Conservation (phyloP, 208 protist genomes). For the Balamuthia mandrillaris region DNA sequence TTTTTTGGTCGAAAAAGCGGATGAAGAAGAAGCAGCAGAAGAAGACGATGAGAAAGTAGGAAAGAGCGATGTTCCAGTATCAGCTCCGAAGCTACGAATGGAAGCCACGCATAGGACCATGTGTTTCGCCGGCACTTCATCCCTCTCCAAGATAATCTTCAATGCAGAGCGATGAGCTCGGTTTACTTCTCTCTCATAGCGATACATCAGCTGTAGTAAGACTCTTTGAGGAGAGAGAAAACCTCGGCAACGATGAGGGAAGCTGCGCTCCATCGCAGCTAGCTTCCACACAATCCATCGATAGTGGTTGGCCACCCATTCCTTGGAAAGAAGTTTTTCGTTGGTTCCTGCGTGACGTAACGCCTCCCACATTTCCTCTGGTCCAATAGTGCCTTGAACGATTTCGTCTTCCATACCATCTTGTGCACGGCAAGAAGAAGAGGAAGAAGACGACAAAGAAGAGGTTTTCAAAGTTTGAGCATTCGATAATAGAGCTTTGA, state of each 20-base stretch:
- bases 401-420: no score
- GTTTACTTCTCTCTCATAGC: constrained; percentile 27
- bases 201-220: neutral
- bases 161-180: constrained; percentile 4
- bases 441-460: no score
- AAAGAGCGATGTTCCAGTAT: neutral
- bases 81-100: neutral
- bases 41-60: neutral
- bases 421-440: no score
- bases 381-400: no score
- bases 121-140: neutral
- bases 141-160: constrained; percentile 28
- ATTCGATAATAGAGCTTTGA: no score
- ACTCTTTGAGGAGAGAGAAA: neutral
- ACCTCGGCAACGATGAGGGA: neutral
- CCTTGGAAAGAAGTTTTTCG: neutral
- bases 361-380: no score
- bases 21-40: neutral
- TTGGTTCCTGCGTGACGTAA: no score
- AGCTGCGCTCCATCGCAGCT: constrained; percentile 16
- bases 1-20: neutral
- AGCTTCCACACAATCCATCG: constrained; percentile 36
- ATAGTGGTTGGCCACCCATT: constrained; percentile 36
- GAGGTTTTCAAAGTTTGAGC: no score
- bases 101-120: constrained; percentile 28